Evolutionary conservation across 768 basidiomycete species (phyloP), one percentile per base, ranked within the genome.

Genomic region (Ephemerocybe angulata): DNA sequence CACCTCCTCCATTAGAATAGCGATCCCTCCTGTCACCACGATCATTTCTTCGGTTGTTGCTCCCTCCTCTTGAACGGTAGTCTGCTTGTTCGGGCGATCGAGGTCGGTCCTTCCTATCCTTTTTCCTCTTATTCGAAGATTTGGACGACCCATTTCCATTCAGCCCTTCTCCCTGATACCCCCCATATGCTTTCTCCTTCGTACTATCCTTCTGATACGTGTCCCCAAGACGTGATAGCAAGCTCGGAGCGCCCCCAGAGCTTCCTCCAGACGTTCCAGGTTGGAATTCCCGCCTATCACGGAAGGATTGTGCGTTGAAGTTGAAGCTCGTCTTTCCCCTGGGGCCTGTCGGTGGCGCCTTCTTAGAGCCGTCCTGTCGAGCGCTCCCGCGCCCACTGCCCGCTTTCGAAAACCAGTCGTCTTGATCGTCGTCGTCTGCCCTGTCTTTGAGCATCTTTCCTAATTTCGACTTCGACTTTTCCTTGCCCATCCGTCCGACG

Each of bases 401-500:
- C 11, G 67, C 33, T 38, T 70, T 73, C 31, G 71, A 72, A 65
- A 91, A 91, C 88, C 88, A 90, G 66, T 88, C 84, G 44, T 79
- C 80, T 3, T 65, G 64, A 46, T 88, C 85, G 21, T 82, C 77
- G 22, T 77, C 77, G n/a, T 70, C 72, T 22, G 15, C 56, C 69
- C 57, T 56, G 72, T 70, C 50, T 72, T 62, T 62, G 68, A 25
- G 77, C 80, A 53, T 75, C 61, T 76, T 76, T 59, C 79, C 81
- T 67, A 88, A 63, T 53, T 72, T 78, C 31, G 76, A 81, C 43
- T 72, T 80, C 49, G 83, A 79, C 65, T 86, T 89, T 56, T 76
- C 76, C 58, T 79, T 80, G 3, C 78, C 86, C 58, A 80, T 80
- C 63, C 74, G 81, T 17, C 90, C 90, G 29, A 91, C 88, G 56